Evolutionary conservation across 495 filamentous ascomycete species (phyloP), one percentile per base, ranked within the genome.

Genomic region (Penicillium cataractarum): DNA sequence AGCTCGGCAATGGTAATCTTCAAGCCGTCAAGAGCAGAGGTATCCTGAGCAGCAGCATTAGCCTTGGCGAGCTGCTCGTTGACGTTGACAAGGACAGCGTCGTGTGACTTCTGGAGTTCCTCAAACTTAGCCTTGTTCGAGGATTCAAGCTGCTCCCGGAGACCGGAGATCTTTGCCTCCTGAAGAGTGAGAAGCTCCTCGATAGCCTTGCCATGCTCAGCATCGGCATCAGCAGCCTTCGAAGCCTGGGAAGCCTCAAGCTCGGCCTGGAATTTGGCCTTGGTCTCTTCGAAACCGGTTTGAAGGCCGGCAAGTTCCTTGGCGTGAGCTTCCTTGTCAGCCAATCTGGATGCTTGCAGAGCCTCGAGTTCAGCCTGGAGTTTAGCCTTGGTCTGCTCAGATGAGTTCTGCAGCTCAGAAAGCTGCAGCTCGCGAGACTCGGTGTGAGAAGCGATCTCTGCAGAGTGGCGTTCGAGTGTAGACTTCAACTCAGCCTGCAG

Each of bases 131-230:
- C 64, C 58, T 75, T 69, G 63, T 79, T 71, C 1, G 77, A 68
- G 29, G 68, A 58, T 48, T 80, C 78, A 33, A 80, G 65, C n/a
- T 82, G 71, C 17, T 70, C 68, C 17, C 68, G 70, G 19, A 82
- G 58, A 33, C 64, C 65, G 15, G 76, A 70, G 2, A 80, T 31
- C 64, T 82, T 82, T 19, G 71, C 62, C 21, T 82, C 79, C 13
- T 80, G 74, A n/a, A 76, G 64, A 5, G 70, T 79, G 60, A 82
- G 73, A n/a, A 82, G 75, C 57, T 77, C 73, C 61, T 82, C 79
- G 35, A 82, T 80, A 12, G 75, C 79, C 52, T 69, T 75, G 59
- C 66, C 74, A 52, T 82, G 79, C 58, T 81, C 78, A 12, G 72
- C 71, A 56, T 81, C 78, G n/a, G 69, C 66, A 29, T 79, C 71